Evolutionary conservation across 208 protist species (phyloP), one percentile per base, ranked within the genome.

Genomic region (Leishmania mexicana): DNA sequence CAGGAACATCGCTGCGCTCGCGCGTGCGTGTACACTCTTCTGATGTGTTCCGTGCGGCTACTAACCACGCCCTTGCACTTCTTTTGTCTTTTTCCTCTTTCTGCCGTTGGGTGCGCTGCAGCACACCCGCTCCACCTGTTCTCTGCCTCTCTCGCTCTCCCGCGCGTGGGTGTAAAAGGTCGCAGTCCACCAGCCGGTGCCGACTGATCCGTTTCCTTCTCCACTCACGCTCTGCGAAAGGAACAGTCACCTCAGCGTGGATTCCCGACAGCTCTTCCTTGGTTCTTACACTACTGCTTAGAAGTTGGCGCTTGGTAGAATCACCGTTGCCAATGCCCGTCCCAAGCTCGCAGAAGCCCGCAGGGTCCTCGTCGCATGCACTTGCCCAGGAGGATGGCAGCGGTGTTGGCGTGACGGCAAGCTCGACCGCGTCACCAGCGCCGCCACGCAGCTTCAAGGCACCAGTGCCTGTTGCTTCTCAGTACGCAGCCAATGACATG

Each of bases 401-500:
- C 15, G 54, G 19, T 8, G 49, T 35, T 7, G 38, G 2, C 21
- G 73, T 24, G 31, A 62, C 10, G 8, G 19, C 21, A 13, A 67
- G 11, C 53, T 38, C 74, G 24, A 42, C 74, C 35, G 38, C 53
- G 31, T 19, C 53, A 21, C 15, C 57, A 24, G 24, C 17, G 57
- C 21, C 38, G 74, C 35, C 54, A 40, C 51, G 51, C 73, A 76
- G 51, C 49, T 19, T 31, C 24, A 71, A 15, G 24, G 35, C 38
- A 17, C 5, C 64, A 2, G 62, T 28, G 5, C 49, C 76, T 53
- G 51, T 28, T 31, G 5, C 47, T 19, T 47, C 76, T 31, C 62
- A 24, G 11, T 57, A 42, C 76, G n/a, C 49, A 13, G 11, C 49
- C n/a, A 42, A 28, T 31, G 83, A 81, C 21, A 76, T 53, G 53